These are phyloP conservation scores for Sporothrix phasma DNA, from an alignment of 2,329 filamentous ascomycete species.

Conservation along the genomic window DNA sequence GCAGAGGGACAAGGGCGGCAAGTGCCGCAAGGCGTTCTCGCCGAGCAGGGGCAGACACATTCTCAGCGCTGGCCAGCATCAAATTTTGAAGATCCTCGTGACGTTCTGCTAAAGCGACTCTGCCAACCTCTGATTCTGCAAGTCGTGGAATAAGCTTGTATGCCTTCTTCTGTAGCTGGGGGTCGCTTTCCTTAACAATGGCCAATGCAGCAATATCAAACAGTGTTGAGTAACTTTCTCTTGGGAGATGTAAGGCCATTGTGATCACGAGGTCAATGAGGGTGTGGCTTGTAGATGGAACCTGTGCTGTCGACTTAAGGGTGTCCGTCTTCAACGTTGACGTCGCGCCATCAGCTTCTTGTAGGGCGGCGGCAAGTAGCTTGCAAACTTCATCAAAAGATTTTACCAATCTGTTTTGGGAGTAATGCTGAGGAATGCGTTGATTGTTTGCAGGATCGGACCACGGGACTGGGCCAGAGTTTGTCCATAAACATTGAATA, in stretches of 20 bases:
- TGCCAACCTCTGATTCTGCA: slow-evolving; percentile 68
- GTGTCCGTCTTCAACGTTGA: slow-evolving; percentile 33
- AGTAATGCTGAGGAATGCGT: slow-evolving; percentile 84
- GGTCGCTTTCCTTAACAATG: slow-evolving; percentile 70
- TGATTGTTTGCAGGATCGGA: slow-evolving; percentile 87
- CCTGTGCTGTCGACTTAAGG: slow-evolving; percentile 34
- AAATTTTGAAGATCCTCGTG: slow-evolving; percentile 72
- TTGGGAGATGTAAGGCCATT: slow-evolving; percentile 84
- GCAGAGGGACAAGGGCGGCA: slow-evolving; percentile 64
- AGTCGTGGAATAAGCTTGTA: slow-evolving; percentile 95
- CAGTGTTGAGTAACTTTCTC: slow-evolving; percentile 71
- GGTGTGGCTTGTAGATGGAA: slow-evolving; percentile 89
- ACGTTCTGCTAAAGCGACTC: slow-evolving; percentile 64
- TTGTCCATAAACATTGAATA: slow-evolving; percentile 99
- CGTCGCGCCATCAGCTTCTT: slow-evolving; percentile 30
- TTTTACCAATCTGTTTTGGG: slow-evolving; percentile 67
- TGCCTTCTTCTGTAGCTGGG: slow-evolving; percentile 95
- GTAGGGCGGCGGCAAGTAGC: slow-evolving; percentile 67
- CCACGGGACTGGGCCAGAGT: slow-evolving; percentile 87
- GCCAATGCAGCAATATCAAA: slow-evolving; percentile 82
- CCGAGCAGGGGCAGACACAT: slow-evolving; percentile 75
- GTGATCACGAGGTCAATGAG: slow-evolving; percentile 96
- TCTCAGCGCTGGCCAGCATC: slow-evolving; percentile 68
- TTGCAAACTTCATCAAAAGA: slow-evolving; percentile 81
- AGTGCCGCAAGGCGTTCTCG: slow-evolving; percentile 80